phyloP scores from a whole-genome alignment of 257 asterid genomes.

The Catharanthus roseus region DNA sequence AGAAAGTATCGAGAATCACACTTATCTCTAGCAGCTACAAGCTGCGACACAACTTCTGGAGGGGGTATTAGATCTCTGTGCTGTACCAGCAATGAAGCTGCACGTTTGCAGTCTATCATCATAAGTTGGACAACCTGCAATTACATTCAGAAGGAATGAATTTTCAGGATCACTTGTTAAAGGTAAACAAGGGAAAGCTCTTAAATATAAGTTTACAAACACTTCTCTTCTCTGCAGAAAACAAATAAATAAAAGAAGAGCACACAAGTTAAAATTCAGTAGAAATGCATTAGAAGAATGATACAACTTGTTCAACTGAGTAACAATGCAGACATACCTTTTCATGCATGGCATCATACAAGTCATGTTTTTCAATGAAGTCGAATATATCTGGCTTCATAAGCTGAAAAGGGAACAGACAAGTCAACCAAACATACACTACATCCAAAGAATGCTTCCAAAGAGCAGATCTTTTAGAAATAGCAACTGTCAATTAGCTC shows the following conservation, averaged over 20 bases:
- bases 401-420: slow-evolving; percentile 52
- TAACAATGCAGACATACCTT: slow-evolving; percentile 47
- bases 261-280: background rate
- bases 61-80: slow-evolving; percentile 61
- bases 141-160: slow-evolving; percentile 14
- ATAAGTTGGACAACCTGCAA: slow-evolving; percentile 89
- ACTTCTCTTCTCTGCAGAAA: background rate
- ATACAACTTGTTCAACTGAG: background rate
- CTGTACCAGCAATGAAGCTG: slow-evolving; percentile 72
- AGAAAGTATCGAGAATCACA: slow-evolving; percentile 60
- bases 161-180: slow-evolving; percentile 3
- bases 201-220: background rate
- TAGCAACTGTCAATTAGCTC: slow-evolving; percentile 1
- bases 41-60: slow-evolving; percentile 84
- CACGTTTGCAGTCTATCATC: slow-evolving; percentile 84
- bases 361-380: slow-evolving; percentile 86
- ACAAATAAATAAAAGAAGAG: background rate
- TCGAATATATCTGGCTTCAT: slow-evolving; percentile 83
- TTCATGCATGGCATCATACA: slow-evolving; percentile 74
- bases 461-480: background rate
- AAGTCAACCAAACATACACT: slow-evolving; percentile 7
- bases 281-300: slow-evolving; percentile 1
- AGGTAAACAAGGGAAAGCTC: background rate
- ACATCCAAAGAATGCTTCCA: slow-evolving; percentile 11
- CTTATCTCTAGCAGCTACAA: slow-evolving; percentile 55